These are phyloP conservation scores for Crucibulum laeve DNA, from an alignment of 768 basidiomycete genomes.

Conservation along the genomic window DNA sequence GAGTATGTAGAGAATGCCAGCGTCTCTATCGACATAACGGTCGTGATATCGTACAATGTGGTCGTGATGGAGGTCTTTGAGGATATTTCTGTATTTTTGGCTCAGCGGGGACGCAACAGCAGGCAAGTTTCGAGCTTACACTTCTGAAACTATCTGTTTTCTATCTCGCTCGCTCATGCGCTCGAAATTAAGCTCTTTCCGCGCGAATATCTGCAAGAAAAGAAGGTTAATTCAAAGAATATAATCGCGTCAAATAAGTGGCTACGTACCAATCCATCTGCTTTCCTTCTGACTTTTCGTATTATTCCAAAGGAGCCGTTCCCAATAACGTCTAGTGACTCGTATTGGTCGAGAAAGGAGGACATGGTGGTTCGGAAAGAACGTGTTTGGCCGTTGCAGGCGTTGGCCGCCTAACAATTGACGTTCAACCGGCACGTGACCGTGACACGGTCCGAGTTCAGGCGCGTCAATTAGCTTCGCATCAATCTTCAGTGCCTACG, in stretches of 20 bases:
- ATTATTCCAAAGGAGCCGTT: conserved; percentile 98
- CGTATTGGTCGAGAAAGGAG: conserved; percentile 74
- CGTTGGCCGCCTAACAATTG: too few species aligned
- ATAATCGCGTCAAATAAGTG: conserved; percentile 1
- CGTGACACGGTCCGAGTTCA: too few species aligned
- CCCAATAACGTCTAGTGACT: conserved; percentile 87
- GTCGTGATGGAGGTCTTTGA: conserved; percentile 92
- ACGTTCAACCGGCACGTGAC: too few species aligned
- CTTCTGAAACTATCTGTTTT: conserved; percentile 96
- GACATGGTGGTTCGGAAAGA: conserved; percentile 8
- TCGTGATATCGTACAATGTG: conserved; percentile 97
- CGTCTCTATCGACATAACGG: conserved; percentile 85
- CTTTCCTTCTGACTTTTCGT: conserved; percentile 83
- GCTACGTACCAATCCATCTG: conserved; percentile 73
- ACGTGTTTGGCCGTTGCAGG: too few species aligned
- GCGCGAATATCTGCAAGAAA: conserved; percentile 64
- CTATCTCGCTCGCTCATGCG: conserved; percentile 94
- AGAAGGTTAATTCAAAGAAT: neutral
- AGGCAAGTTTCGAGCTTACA: conserved; percentile 52
- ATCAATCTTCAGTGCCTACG: too few species aligned
- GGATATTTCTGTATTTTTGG: conserved; percentile 67
- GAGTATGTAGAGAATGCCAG: conserved; percentile 90
- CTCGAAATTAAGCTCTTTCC: conserved; percentile 97
- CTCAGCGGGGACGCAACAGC: neutral
- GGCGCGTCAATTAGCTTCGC: too few species aligned